phyloP scores from a whole-genome alignment of 2,329 filamentous ascomycete species.

The Ophiostoma sp. region DNA sequence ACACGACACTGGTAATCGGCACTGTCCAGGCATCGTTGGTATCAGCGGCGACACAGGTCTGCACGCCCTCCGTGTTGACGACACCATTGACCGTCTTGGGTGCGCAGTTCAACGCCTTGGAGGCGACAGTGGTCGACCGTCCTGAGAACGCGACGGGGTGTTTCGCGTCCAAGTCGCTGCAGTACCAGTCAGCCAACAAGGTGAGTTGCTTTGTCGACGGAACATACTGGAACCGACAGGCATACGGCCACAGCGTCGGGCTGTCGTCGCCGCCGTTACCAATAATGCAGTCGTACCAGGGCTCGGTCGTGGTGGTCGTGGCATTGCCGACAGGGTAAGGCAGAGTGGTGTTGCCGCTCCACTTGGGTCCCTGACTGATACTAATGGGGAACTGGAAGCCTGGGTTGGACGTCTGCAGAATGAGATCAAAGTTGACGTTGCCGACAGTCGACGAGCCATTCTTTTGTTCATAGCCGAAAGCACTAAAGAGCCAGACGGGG shows the following conservation, averaged over 20 bases:
- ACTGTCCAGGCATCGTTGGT: background rate
- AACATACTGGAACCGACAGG: constrained; percentile 14
- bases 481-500: background rate
- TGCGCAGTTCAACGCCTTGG: background rate
- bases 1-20: background rate
- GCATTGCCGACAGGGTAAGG: background rate
- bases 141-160: constrained; percentile 10
- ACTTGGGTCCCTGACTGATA: background rate
- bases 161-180: background rate
- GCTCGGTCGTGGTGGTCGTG: background rate
- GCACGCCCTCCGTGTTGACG: background rate
- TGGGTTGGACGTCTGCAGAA: constrained; percentile 9
- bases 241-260: constrained; percentile 3
- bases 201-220: background rate
- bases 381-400: constrained; percentile 10
- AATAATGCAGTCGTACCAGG: constrained; percentile 12
- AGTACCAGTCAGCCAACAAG: background rate
- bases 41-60: background rate
- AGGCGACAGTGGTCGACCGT: background rate
- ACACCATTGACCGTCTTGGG: constrained; percentile 3
- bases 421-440: background rate
- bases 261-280: constrained; percentile 15
- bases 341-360: constrained; percentile 8
- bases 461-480: constrained; percentile 1
- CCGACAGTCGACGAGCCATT: background rate